phyloP scores from a whole-genome alignment of 768 basidiomycete genomes.

The Dioszegia hungarica region DNA sequence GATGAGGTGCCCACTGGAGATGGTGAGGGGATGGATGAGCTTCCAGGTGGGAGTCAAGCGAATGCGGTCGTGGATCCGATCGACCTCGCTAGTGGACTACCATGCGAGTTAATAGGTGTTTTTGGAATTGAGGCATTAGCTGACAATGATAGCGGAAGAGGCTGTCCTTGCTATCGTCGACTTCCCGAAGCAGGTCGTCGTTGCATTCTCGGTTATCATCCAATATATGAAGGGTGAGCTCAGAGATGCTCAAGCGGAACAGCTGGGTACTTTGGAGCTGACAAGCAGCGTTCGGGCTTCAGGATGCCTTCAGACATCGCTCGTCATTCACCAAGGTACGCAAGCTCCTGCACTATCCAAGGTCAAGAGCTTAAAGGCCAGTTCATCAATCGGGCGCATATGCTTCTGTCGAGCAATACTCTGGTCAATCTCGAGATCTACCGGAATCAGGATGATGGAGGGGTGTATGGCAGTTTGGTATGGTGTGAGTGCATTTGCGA shows the following conservation, averaged over 20 bases:
- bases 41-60: neutral
- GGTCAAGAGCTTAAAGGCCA: slow-evolving; percentile 35
- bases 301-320: slow-evolving; percentile 70
- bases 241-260: too few relatives aligned
- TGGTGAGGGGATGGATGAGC: neutral
- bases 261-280: slow-evolving; percentile 23
- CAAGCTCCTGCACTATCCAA: neutral
- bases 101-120: slow-evolving; percentile 12
- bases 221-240: slow-evolving; percentile 43
- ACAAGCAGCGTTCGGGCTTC: slow-evolving; percentile 60
- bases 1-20: slow-evolving; percentile 11
- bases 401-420: slow-evolving; percentile 86
- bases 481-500: slow-evolving; percentile 51
- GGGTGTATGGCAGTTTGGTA: slow-evolving; percentile 68
- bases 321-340: slow-evolving; percentile 60
- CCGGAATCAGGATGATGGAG: slow-evolving; percentile 77
- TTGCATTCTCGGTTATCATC: slow-evolving; percentile 37
- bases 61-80: slow-evolving; percentile 8
- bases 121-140: too few relatives aligned
- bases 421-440: slow-evolving; percentile 88
- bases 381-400: slow-evolving; percentile 71
- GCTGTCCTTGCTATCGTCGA: slow-evolving; percentile 35
- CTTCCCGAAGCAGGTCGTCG: slow-evolving; percentile 43
- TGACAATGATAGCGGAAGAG: slow-evolving; percentile 22
- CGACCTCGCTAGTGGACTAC: slow-evolving; percentile 25